Conservation (phyloP, 2,329 filamentous ascomycete genomes). For the Colletotrichum limetticola region DNA sequence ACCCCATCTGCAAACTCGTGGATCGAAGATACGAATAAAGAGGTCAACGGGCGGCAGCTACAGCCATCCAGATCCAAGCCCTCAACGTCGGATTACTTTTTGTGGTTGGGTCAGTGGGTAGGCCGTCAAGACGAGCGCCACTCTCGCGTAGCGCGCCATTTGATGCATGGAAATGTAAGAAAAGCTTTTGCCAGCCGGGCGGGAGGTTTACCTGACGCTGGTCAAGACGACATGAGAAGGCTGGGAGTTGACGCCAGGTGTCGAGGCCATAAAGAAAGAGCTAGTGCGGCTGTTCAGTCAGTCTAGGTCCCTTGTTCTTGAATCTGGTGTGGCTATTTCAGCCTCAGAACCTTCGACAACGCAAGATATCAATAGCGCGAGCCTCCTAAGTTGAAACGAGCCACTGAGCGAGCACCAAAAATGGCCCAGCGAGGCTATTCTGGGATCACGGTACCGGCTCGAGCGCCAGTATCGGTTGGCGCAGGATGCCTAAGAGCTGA, state of each 20-base stretch:
- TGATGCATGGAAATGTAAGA: background rate
- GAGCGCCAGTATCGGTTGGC: constrained; percentile 12
- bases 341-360: constrained; percentile 11
- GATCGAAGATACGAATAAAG: background rate
- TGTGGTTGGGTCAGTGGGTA: background rate
- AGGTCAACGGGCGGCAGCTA: background rate
- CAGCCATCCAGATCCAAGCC: background rate
- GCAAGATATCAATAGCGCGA: constrained; percentile 1
- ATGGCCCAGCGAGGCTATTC: constrained; percentile 10
- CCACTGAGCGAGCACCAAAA: background rate
- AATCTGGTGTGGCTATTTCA: constrained; percentile 12
- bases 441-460: constrained; percentile 8
- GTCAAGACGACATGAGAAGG: background rate
- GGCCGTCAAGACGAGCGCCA: background rate
- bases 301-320: constrained; percentile 1
- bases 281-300: background rate
- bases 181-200: background rate
- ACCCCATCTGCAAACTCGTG: background rate
- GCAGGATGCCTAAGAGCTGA: background rate
- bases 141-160: background rate
- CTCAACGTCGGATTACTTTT: background rate
- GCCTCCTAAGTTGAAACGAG: constrained; percentile 12
- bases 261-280: background rate
- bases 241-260: background rate
- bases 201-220: background rate